phyloP scores from a whole-genome alignment of 345 rosid species.

The Boechera retrofracta region DNA sequence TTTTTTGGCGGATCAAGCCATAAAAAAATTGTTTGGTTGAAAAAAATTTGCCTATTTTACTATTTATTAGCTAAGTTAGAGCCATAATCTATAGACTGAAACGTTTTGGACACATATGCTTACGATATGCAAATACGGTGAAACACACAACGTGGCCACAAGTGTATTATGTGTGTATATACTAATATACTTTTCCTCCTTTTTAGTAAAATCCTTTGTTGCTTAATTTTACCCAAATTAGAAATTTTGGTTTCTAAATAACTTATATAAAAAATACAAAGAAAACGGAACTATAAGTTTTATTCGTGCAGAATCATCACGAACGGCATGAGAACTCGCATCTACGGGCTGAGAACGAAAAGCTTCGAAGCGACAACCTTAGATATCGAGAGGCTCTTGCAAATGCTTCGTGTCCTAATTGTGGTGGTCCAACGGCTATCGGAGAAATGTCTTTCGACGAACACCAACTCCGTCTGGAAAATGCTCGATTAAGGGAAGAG shows the following conservation, averaged over 20 bases:
- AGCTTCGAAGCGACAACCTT: conserved; percentile 87
- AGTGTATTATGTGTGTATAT: conserved; percentile 8
- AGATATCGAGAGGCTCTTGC: conserved; percentile 86
- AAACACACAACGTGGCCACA: conserved; percentile 40
- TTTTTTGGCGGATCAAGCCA: conserved; percentile 13
- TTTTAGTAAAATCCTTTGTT: conserved; percentile 35
- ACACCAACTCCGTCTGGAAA: conserved; percentile 90
- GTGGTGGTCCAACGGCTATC: conserved; percentile 92
- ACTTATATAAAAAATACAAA: neutral
- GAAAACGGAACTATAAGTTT: neutral
- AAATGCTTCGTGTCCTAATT: conserved; percentile 92
- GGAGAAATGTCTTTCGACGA: conserved; percentile 98
- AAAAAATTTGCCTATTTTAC: neutral
- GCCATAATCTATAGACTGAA: conserved; percentile 2
- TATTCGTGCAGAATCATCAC: conserved; percentile 67
- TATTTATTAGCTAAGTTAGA: conserved; percentile 17
- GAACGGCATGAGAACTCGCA: conserved; percentile 87
- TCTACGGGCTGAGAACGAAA: conserved; percentile 84
- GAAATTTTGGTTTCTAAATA: neutral
- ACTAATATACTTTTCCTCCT: conserved; percentile 11
- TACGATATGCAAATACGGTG: conserved; percentile 30
- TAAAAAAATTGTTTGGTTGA: conserved; percentile 3
- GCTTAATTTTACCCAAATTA: conserved; percentile 15
- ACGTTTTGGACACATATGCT: conserved; percentile 31
- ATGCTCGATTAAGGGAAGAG: conserved; percentile 90